These are phyloP conservation scores for Rubus parviflorus DNA, from an alignment of 306 rosid genomes.

Conservation along the genomic window DNA sequence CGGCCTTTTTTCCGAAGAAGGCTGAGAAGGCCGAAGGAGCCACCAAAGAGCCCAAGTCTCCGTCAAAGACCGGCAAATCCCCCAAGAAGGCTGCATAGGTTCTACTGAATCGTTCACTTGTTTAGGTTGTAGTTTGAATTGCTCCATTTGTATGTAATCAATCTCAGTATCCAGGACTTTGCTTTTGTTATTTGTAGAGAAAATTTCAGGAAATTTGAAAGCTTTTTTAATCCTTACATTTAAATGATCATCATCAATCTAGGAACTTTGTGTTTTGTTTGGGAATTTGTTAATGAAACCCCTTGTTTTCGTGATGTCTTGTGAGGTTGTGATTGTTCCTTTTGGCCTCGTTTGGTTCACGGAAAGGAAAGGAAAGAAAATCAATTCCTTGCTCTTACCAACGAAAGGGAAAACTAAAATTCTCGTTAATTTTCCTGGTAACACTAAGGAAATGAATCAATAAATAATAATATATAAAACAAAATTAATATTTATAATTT, in stretches of 20 bases:
- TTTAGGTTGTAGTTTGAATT: background rate
- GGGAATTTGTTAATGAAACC: conserved; percentile 25
- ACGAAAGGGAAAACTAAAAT: no score
- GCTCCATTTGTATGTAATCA: conserved; percentile 36
- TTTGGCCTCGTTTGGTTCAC: no score
- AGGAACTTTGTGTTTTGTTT: background rate
- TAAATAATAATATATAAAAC: no score
- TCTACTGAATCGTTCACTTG: background rate
- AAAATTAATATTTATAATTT: no score
- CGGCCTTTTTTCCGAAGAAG: no score
- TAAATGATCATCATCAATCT: background rate
- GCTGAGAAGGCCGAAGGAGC: conserved; percentile 27
- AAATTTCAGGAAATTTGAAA: background rate
- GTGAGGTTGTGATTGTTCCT: no score
- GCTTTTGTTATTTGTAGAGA: conserved; percentile 10
- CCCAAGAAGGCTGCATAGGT: conserved; percentile 52
- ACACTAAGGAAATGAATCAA: no score
- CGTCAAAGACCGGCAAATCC: conserved; percentile 61
- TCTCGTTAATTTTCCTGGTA: no score
- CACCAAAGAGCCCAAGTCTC: conserved; percentile 61
- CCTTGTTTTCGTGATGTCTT: conserved; percentile 14
- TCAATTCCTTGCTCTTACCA: no score
- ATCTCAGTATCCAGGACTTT: conserved; percentile 16
- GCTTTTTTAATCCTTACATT: background rate
- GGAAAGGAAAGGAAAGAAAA: no score